A percentile compares a stretch with the other conserved stretches of the same genome.
Evolutionary conservation across 345 rosid genomes (phyloP).

Genomic region (Leavenworthia alabamica): DNA sequence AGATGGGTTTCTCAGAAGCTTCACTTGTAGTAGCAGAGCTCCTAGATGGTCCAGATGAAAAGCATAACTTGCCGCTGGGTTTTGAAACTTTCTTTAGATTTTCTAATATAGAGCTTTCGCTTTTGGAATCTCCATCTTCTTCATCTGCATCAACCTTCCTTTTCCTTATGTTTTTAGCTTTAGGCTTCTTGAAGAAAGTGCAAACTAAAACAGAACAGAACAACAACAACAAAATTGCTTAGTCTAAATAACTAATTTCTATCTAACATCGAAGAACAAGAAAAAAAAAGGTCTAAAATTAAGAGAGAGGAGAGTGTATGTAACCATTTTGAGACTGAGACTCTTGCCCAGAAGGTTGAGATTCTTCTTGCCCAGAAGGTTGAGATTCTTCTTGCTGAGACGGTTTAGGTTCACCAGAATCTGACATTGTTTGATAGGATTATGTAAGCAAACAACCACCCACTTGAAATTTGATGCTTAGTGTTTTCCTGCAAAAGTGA

Average conservation of each 20-base stretch:
- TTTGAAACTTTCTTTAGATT: slow-evolving; percentile 46
- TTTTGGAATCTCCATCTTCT: slow-evolving; percentile 46
- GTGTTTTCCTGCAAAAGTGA: no score
- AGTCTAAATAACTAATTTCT: no score
- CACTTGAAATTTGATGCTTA: background rate
- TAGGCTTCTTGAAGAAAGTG: slow-evolving; percentile 73
- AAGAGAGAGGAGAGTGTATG: no score
- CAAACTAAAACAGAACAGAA: no score
- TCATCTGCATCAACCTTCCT: slow-evolving; percentile 45
- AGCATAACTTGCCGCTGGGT: slow-evolving; percentile 53
- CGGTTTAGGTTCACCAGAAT: slow-evolving; percentile 37
- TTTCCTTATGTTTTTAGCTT: slow-evolving; percentile 67
- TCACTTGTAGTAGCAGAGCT: slow-evolving; percentile 24
- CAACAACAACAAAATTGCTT: no score
- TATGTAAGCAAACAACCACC: background rate
- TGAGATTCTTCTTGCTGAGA: slow-evolving; percentile 34
- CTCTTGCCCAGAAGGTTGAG: slow-evolving; percentile 33
- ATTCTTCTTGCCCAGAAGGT: slow-evolving; percentile 25
- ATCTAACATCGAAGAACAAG: no score
- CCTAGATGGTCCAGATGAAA: slow-evolving; percentile 60
- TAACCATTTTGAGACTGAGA: no score
- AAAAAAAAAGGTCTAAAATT: no score
- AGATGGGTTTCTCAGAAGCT: slow-evolving; percentile 34
- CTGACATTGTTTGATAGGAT: slow-evolving; percentile 31
- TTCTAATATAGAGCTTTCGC: slow-evolving; percentile 40